Evolutionary conservation across 768 basidiomycete species (phyloP).

Genomic region (Austroboletus eburneus): DNA sequence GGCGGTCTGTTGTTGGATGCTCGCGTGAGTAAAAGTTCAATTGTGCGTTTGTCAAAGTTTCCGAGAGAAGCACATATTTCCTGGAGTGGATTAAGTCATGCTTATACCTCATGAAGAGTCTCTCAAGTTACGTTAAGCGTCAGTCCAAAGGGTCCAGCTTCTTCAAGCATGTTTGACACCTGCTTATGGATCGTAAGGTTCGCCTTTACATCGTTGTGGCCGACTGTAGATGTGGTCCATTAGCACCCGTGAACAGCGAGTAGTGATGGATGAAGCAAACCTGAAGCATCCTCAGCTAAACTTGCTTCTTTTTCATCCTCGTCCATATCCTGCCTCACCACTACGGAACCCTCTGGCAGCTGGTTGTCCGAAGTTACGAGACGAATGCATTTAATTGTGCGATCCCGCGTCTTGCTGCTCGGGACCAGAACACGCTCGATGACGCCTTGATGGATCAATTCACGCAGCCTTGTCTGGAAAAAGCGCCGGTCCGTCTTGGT

Average conservation of each 20-base stretch:
- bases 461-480: constrained; percentile 70
- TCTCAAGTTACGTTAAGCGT: constrained; percentile 56
- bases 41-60: constrained; percentile 74
- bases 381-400: constrained; percentile 61
- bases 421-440: constrained; percentile 75
- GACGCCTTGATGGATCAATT: constrained; percentile 66
- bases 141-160: constrained; percentile 63
- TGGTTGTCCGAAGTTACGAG: constrained; percentile 44
- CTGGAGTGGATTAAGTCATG: constrained; percentile 34
- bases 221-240: constrained; percentile 20
- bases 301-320: constrained; percentile 38
- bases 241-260: background rate
- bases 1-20: constrained; percentile 64
- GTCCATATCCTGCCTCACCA: constrained; percentile 34
- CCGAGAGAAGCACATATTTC: constrained; percentile 59
- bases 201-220: constrained; percentile 43
- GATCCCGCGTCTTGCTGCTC: constrained; percentile 44
- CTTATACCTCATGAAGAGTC: background rate
- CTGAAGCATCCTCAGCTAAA: constrained; percentile 29
- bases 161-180: constrained; percentile 68
- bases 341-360: constrained; percentile 33
- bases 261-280: constrained; percentile 20
- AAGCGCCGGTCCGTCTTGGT: constrained; percentile 78
- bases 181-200: constrained; percentile 76
- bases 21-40: constrained; percentile 75